Percentiles rank a stretch among this genome's conserved stretches.
Conservation (phyloP, 2,329 filamentous ascomycete genomes). For the Penicillium vulpinum region DNA sequence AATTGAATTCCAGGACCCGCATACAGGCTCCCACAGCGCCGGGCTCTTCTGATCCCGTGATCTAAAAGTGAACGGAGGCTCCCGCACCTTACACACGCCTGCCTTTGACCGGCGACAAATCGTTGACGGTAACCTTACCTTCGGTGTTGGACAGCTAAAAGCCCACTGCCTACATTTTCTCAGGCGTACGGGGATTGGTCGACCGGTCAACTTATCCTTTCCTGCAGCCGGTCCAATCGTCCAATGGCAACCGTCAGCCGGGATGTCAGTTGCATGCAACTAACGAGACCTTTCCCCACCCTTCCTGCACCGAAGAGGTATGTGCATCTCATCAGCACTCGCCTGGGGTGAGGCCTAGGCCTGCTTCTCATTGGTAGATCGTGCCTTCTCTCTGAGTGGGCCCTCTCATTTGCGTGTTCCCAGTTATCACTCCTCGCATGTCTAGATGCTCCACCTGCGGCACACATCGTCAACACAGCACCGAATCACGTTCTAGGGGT, state of each 20-base stretch:
- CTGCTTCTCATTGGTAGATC: slow-evolving; percentile 16
- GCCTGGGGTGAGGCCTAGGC: slow-evolving; percentile 7
- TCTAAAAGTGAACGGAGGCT: slow-evolving; percentile 35
- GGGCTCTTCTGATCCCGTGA: slow-evolving; percentile 44
- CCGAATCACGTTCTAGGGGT: not conserved
- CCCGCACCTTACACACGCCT: slow-evolving; percentile 35
- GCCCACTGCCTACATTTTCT: slow-evolving; percentile 19
- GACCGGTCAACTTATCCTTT: slow-evolving; percentile 22
- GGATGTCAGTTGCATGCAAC: slow-evolving; percentile 32
- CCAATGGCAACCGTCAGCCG: slow-evolving; percentile 28
- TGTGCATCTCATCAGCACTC: slow-evolving; percentile 19
- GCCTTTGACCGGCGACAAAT: slow-evolving; percentile 36
- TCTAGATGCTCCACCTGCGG: slow-evolving; percentile 2
- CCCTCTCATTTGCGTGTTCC: slow-evolving; percentile 28
- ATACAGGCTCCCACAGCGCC: slow-evolving; percentile 37
- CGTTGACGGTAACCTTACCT: slow-evolving; percentile 21
- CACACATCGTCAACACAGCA: slow-evolving; percentile 9
- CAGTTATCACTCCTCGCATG: slow-evolving; percentile 19
- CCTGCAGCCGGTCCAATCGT: slow-evolving; percentile 20
- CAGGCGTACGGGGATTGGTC: slow-evolving; percentile 29
- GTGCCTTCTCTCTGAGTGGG: slow-evolving; percentile 15
- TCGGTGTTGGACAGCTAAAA: slow-evolving; percentile 29
- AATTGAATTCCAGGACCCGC: slow-evolving; percentile 42
- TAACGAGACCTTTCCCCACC: slow-evolving; percentile 24
- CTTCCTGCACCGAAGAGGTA: slow-evolving; percentile 8